A percentile compares a stretch with the other conserved stretches of the same genome.
phyloP scores from a whole-genome alignment of 139 green algal species.

The Bryopsis sp. region DNA sequence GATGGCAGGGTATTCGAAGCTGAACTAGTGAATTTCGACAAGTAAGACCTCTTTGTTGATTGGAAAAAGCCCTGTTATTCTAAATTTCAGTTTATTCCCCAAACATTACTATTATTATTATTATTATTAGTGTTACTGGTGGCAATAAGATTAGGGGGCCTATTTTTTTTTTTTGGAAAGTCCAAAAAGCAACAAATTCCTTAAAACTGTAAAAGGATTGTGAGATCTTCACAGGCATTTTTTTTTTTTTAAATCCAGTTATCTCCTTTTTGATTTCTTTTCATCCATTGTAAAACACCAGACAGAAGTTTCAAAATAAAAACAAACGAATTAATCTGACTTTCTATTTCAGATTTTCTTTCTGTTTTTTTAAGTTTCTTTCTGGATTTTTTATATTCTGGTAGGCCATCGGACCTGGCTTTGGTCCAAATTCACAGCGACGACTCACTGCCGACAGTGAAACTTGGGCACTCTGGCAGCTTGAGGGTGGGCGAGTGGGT shows the following conservation, averaged over 20 bases:
- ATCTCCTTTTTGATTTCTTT: too few relatives aligned
- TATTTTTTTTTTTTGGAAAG: too few relatives aligned
- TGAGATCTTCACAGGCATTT: too few relatives aligned
- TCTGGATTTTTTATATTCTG: background rate
- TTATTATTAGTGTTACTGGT: too few relatives aligned
- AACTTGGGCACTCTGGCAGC: conserved; percentile 33
- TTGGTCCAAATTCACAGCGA: conserved; percentile 40
- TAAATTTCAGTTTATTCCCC: too few relatives aligned
- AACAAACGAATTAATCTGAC: conserved; percentile 1
- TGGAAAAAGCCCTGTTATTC: conserved; percentile 2
- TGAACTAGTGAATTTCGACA: conserved; percentile 44
- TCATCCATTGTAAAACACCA: too few relatives aligned
- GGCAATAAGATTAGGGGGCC: too few relatives aligned
- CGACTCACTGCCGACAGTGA: conserved; percentile 35
- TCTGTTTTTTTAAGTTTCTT: background rate
- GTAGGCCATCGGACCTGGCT: conserved; percentile 52
- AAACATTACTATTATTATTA: too few relatives aligned
- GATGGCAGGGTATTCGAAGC: conserved; percentile 68
- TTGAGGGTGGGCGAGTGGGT: conserved; percentile 68
- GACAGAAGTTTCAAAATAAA: background rate
- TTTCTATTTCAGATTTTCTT: background rate
- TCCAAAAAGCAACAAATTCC: too few relatives aligned
- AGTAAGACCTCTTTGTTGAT: conserved; percentile 17
- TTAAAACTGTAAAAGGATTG: too few relatives aligned
- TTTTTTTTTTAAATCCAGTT: too few relatives aligned